Evolutionary conservation across 1,284 basidiomycete species (phyloP), one percentile per base, ranked within the genome.

Genomic region (Porodaedalea pini): DNA sequence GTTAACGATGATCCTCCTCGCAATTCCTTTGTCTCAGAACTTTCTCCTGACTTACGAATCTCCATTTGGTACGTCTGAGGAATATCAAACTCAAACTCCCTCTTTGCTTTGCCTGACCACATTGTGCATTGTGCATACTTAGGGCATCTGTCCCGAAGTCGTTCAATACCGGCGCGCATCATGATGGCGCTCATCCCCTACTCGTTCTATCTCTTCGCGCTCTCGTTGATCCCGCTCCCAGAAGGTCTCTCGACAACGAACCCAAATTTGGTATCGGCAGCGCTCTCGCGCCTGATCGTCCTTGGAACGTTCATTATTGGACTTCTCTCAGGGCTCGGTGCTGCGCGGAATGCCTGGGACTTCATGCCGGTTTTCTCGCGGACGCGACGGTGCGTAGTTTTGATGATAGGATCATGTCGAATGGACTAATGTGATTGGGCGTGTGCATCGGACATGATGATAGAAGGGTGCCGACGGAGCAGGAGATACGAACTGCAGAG

Each of bases 221-320:
- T 90, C 15, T 86, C 84, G 6, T 80, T 80, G 54, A 76, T 90
- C 17, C 88, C 88, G 0, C 73, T 90, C 8, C 87, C 88, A 2
- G 56, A 70, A 19, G 77, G 75, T 15, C 68, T 84, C 17, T 65
- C 70, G 23, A 65, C 73, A 3, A 67, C 76, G 29, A 76, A 77
- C 50, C 65, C 77, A 0, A 29, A 15, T 25, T 68, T 78, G 8
- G n/a, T 41, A 5, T 44, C 75, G 6, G 68, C 76, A 0, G 75
- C 78, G 0, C 69, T 87, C 1, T 75, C 83, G 2, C 79, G 88
- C 10, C 74, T 91, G n/a, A 79, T 86, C n/a, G 83, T 89, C 4
- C 69, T 90, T 27, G 88, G 88, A 2, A 89, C 84, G 0, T 75
- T 85, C 27, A 79, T 88, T 49, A 81, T 91, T 8, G 88, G 88